Percentiles rank a stretch among this genome's conserved stretches.
Evolutionary conservation across 1,139 yeast genomes (phyloP).

Genomic region (Candida sanyaensis): DNA sequence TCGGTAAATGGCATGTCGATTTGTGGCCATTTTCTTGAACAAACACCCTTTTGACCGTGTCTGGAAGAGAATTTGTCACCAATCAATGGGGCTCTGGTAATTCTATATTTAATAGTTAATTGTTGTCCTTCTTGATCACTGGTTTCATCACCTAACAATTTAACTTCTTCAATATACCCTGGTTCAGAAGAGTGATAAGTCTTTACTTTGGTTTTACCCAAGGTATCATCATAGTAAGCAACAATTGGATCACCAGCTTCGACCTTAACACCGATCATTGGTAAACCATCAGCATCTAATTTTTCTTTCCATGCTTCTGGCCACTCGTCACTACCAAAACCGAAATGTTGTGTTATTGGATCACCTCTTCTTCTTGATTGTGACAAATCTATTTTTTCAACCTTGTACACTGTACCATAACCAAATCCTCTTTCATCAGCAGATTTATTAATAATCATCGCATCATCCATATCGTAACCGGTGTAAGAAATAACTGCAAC

Average conservation of each 20-base stretch:
- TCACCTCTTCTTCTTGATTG: conserved; percentile 86
- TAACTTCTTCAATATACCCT: conserved; percentile 94
- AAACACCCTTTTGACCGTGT: conserved; percentile 99
- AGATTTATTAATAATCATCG: conserved; percentile 95
- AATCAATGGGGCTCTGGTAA: conserved; percentile 89
- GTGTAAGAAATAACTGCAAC: conserved; percentile 99
- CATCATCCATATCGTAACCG: conserved; percentile 99
- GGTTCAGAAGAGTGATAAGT: conserved; percentile 95
- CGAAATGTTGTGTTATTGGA: conserved; percentile 92
- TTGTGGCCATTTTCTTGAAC: conserved; percentile 98
- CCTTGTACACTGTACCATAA: conserved; percentile 94
- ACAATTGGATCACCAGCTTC: conserved; percentile 96
- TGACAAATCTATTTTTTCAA: conserved; percentile 83
- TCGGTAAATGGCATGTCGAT: conserved; percentile 97
- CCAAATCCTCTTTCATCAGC: conserved; percentile 99
- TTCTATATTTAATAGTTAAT: conserved; percentile 84
- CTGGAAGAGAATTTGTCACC: conserved; percentile 98
- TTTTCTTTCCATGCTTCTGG: conserved; percentile 88
- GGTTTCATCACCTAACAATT: conserved; percentile 80
- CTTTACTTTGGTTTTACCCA: conserved; percentile 88
- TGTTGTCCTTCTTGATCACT: conserved; percentile 77
- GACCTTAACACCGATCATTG: conserved; percentile 82
- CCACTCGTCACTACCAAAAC: conserved; percentile 92
- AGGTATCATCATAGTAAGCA: conserved; percentile 88
- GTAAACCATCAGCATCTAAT: conserved; percentile 91